phyloP scores from a whole-genome alignment of 2,329 filamentous ascomycete species.

The Exophiala sideris region DNA sequence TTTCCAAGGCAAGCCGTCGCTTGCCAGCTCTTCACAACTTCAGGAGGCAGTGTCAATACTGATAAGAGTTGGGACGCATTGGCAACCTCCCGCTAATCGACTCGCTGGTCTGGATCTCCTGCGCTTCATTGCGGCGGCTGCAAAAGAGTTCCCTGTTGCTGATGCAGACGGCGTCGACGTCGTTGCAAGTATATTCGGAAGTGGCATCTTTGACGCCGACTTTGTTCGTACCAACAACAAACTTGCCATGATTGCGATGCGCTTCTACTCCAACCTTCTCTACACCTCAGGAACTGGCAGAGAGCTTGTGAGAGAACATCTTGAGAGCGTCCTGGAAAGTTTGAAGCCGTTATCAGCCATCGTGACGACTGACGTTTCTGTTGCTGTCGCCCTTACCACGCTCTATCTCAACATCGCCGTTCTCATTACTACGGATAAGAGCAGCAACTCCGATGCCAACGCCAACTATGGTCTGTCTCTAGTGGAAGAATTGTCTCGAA shows the following conservation, averaged over 20 bases:
- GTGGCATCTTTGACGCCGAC: constrained; percentile 55
- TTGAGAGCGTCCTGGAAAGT: constrained; percentile 60
- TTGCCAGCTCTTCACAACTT: constrained; percentile 35
- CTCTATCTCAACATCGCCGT: constrained; percentile 82
- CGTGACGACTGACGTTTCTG: constrained; percentile 65
- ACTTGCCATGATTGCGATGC: constrained; percentile 73
- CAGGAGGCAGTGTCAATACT: constrained; percentile 54
- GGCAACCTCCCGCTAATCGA: constrained; percentile 71
- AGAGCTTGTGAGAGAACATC: constrained; percentile 56
- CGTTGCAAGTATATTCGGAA: constrained; percentile 57
- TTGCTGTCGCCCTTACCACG: constrained; percentile 78
- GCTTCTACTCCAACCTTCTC: constrained; percentile 81
- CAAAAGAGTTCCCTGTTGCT: constrained; percentile 62
- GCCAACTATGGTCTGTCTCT: constrained; percentile 48
- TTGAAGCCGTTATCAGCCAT: constrained; percentile 61
- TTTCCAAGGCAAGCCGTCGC: constrained; percentile 29
- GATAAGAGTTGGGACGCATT: constrained; percentile 69
- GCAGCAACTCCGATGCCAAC: constrained; percentile 39
- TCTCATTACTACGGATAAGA: constrained; percentile 54
- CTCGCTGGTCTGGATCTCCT: constrained; percentile 83
- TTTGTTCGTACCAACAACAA: constrained; percentile 68
- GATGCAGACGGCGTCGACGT: constrained; percentile 56
- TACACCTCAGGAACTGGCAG: constrained; percentile 66
- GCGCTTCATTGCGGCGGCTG: constrained; percentile 71
- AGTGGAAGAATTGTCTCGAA: constrained; percentile 59